Evolutionary conservation across 2,329 filamentous ascomycete species (phyloP).

Genomic region (Neonectria ditissima): DNA sequence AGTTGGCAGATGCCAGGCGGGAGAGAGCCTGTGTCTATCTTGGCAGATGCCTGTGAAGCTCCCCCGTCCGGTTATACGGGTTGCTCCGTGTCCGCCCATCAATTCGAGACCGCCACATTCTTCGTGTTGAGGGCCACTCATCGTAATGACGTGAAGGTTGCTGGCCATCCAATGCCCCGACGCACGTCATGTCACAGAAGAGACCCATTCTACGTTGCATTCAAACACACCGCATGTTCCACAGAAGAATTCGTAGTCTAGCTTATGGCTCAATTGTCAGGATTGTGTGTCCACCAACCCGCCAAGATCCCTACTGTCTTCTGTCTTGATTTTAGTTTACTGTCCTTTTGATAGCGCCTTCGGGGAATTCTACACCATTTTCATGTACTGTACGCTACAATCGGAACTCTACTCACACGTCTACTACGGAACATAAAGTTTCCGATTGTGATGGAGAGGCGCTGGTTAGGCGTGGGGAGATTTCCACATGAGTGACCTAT

Average conservation of each 20-base stretch:
- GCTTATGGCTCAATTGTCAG: neutral
- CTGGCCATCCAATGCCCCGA: constrained; percentile 2
- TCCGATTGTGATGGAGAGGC: neutral
- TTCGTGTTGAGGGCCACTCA: neutral
- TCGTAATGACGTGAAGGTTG: neutral
- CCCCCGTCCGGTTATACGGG: neutral
- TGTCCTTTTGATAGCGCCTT: too few relatives aligned
- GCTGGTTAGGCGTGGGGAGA: neutral
- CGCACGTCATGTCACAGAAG: constrained; percentile 20
- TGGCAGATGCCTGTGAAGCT: neutral
- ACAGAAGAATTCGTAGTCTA: neutral
- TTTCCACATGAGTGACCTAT: neutral
- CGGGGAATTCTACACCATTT: neutral
- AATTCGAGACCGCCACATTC: constrained; percentile 10
- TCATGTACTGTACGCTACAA: neutral
- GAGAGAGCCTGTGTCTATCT: neutral
- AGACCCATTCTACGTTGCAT: constrained; percentile 11
- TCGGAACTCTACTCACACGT: neutral
- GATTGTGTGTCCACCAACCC: neutral
- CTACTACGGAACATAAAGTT: neutral
- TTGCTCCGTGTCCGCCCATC: constrained; percentile 8
- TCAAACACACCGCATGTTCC: constrained; percentile 30
- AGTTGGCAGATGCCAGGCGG: neutral
- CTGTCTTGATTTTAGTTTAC: neutral
- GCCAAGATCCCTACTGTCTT: neutral